A percentile compares a stretch with the other conserved stretches of the same genome.
Conservation (phyloP, 345 rosid species). For the Hibiscus syriacus region DNA sequence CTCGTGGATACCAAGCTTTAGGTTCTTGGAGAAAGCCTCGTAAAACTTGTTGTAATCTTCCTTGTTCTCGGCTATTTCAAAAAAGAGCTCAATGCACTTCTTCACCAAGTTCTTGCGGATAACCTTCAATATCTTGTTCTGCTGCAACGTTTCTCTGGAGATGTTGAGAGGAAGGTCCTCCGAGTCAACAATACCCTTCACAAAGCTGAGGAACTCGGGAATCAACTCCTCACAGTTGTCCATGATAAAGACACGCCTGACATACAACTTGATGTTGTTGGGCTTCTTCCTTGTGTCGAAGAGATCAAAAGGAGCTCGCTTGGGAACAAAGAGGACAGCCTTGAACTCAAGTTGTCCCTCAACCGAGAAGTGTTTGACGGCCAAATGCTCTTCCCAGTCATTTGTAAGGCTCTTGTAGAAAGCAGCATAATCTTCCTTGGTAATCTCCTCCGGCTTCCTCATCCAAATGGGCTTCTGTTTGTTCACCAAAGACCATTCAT, state of each 20-base stretch:
- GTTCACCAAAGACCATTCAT: background rate
- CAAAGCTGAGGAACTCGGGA: conserved; percentile 76
- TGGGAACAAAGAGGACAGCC: conserved; percentile 32
- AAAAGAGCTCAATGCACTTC: conserved; percentile 85
- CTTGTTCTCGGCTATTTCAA: conserved; percentile 90
- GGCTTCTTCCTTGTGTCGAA: conserved; percentile 91
- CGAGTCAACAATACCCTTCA: conserved; percentile 86
- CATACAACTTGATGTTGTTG: conserved; percentile 89
- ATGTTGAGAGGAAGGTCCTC: conserved; percentile 92
- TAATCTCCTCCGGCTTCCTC: background rate
- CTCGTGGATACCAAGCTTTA: conserved; percentile 91
- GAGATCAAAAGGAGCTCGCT: conserved; percentile 86
- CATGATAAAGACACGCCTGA: conserved; percentile 90
- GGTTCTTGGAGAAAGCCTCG: conserved; percentile 80
- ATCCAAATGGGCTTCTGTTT: background rate
- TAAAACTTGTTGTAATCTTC: conserved; percentile 91
- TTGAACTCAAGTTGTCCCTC: background rate
- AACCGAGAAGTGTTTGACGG: background rate
- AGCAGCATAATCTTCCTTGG: background rate
- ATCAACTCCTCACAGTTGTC: conserved; percentile 91
- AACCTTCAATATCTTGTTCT: conserved; percentile 89
- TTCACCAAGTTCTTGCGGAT: conserved; percentile 89
- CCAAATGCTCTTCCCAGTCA: background rate
- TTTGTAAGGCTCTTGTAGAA: background rate
- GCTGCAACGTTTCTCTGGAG: conserved; percentile 74